These are phyloP conservation scores for Laetiporus sulphureus DNA, from an alignment of 1,284 basidiomycete species.

Conservation along the genomic window DNA sequence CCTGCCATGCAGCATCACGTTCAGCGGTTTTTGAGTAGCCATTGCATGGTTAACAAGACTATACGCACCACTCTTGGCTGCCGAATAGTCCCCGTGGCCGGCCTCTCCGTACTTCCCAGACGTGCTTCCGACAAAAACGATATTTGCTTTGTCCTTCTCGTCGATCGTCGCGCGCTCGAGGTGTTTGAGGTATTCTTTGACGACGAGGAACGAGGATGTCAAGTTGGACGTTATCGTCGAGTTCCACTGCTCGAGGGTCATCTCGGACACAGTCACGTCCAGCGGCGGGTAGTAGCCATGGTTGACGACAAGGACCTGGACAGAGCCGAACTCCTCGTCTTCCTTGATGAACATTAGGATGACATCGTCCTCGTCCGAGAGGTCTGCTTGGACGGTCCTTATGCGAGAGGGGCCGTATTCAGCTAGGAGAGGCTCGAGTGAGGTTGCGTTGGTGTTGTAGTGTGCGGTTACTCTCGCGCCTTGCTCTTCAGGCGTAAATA, in stretches of 20 bases:
- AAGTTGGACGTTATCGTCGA: slow-evolving; percentile 57
- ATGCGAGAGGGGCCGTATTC: slow-evolving; percentile 32
- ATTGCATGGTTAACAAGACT: not conserved
- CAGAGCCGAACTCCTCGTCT: slow-evolving; percentile 35
- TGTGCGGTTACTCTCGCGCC: slow-evolving; percentile 70
- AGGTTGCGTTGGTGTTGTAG: slow-evolving; percentile 50
- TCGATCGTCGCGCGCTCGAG: slow-evolving; percentile 35
- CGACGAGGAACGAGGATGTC: slow-evolving; percentile 62
- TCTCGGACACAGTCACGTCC: slow-evolving; percentile 45
- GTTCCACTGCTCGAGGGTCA: slow-evolving; percentile 64
- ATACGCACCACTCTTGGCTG: slow-evolving; percentile 46
- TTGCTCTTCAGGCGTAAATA: slow-evolving; percentile 38
- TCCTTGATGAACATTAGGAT: slow-evolving; percentile 34
- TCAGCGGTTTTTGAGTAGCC: not conserved
- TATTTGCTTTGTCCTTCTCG: slow-evolving; percentile 45
- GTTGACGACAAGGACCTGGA: slow-evolving; percentile 57
- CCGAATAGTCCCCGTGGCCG: slow-evolving; percentile 58
- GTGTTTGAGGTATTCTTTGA: slow-evolving; percentile 49
- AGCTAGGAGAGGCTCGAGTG: slow-evolving; percentile 37
- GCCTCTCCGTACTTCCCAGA: slow-evolving; percentile 71
- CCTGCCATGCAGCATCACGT: slow-evolving; percentile 29
- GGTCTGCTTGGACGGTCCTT: slow-evolving; percentile 46
- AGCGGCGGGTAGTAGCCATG: slow-evolving; percentile 51
- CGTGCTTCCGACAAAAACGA: slow-evolving; percentile 65
- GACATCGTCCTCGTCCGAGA: slow-evolving; percentile 51